Base-by-base conservation (phyloP, 1,284 basidiomycete genomes). In the Papiliotrema fonsecae region DNA sequence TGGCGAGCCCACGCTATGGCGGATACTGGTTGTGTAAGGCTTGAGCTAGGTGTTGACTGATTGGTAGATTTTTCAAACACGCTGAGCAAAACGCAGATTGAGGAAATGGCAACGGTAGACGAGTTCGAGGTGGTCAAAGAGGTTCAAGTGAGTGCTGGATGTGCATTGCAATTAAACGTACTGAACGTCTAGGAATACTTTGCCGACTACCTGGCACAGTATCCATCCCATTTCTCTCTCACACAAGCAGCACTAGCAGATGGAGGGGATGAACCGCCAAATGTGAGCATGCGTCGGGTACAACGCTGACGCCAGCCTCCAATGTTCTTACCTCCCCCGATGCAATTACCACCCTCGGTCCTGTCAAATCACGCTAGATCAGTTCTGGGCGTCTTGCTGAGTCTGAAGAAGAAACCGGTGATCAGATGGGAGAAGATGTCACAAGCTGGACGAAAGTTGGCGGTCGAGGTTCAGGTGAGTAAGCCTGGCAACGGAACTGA, bases 11-110 rank as follows among this genome's bases (percentile, higher is more conserved):
- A 4, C 86, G 87, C 70, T 99, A 98, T 69, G 89, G 89, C 65
- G 87, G 89, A 74, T 99, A 99, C 76, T 97, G 92, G 79, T 77
- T 97, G 64, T 96, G 92, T 96, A 79, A 85, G 90, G 88, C 78
- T 75, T 80, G 69, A 73, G 72, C 46, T n/a, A 7, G 13, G 7
- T 16, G 11, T 2, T 21, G n/a, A 19, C 34, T 35, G 16, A 35
- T 35, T 14, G 7, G 0, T 54, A 96, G 92, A 92, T 75, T 98
- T 98, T 69, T 97, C 92, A 74, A 97, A 96, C 62, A 82, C 87
- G 26, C 76, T 98, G 50, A 88, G 81, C 53, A 98, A 97, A 76
- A 79, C 82, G 3, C 82, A 86, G 31, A 97, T 99, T 47, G 96
- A 99, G 75, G 80, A 87, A 11, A 79, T 99, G 47, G 96, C 96